Evolutionary conservation across 164 flowering plant genomes (phyloP).

Genomic region (grape (Vitis vinifera)): ASM3070453v1 NC_081812.1:17649001-17649500

Average conservation of each 20-base stretch:
- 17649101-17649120: conserved; percentile 97
- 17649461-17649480: conserved; percentile 77
- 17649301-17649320: conserved; percentile 97
- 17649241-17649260: conserved; percentile 64
- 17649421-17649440: conserved; percentile 95
- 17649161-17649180: conserved; percentile 90
- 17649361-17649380: conserved; percentile 81
- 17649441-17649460: conserved; percentile 80
- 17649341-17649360: conserved; percentile 95
- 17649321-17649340: conserved; percentile 90
- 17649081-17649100: conserved; percentile 97
- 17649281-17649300: conserved; percentile 83
- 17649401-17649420: conserved; percentile 97
- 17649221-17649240: conserved; percentile 96
- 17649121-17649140: conserved; percentile 86
- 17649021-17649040: conserved; percentile 65
- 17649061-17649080: conserved; percentile 91
- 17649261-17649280: conserved; percentile 51
- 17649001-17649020: conserved; percentile 28
- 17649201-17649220: conserved; percentile 96
- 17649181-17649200: conserved; percentile 88
- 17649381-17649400: conserved; percentile 59
- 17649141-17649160: conserved; percentile 83
- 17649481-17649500: conserved; percentile 75
- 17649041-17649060: conserved; percentile 88